A percentile compares a stretch with the other conserved stretches of the same genome.
phyloP scores from a whole-genome alignment of 495 filamentous ascomycete genomes.

The Penicillium paxilli region DNA sequence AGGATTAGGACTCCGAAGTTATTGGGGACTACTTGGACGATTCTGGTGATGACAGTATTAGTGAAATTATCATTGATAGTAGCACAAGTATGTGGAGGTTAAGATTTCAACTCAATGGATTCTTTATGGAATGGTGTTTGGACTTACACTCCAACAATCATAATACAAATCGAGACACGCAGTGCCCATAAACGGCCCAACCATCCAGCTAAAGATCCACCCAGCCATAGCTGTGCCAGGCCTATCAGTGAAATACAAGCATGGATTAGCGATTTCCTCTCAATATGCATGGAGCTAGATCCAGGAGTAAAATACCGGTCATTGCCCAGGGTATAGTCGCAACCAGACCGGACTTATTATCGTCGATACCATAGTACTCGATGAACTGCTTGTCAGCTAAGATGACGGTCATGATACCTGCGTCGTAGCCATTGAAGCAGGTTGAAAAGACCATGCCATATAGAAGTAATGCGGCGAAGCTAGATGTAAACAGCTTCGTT shows the following conservation, averaged over 20 bases:
- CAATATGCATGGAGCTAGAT: too few species aligned
- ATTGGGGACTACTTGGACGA: constrained; percentile 39
- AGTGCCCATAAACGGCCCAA: constrained; percentile 36
- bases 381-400: constrained; percentile 38
- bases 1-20: constrained; percentile 35
- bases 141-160: constrained; percentile 33
- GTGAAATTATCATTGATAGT: background rate
- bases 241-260: too few species aligned
- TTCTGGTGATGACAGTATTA: constrained; percentile 4
- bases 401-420: constrained; percentile 41
- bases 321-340: constrained; percentile 40
- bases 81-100: too few species aligned
- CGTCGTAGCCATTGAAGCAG: constrained; percentile 43
- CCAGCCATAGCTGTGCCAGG: constrained; percentile 30
- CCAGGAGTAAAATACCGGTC: constrained; percentile 26
- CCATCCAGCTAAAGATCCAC: constrained; percentile 31
- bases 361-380: constrained; percentile 32
- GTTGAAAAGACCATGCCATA: constrained; percentile 37
- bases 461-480: constrained; percentile 29
- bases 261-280: too few species aligned
- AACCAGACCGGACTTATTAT: constrained; percentile 29
- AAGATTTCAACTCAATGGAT: too few species aligned
- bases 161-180: constrained; percentile 31
- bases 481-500: too few species aligned
- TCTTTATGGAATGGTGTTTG: background rate